Evolutionary conservation across 768 basidiomycete genomes (phyloP), one percentile per base, ranked within the genome.

Genomic region (Boletus bicolor): DNA sequence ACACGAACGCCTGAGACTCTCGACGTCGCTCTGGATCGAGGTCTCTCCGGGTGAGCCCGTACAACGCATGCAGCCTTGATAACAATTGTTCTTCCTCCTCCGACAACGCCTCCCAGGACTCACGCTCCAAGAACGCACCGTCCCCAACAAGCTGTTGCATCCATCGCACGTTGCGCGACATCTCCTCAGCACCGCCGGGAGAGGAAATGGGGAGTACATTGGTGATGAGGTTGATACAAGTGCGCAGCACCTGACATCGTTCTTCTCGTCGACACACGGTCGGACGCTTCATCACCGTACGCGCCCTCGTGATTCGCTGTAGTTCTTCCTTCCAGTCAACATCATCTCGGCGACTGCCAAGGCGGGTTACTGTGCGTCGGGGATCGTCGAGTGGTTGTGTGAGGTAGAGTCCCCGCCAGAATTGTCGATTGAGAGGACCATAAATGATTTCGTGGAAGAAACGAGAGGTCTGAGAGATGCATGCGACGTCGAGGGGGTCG

Each of bases 341-440:
- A 34, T 60, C 65, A 4, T 56, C 49, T 6, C 63, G 68, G 60
- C 19, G 57, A 28, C 19, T 43, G 19, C 71, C 75, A 56, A 61
- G 68, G 11, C 71, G 69, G 3, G 75, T 76, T 6, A 81, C 62
- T 44, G 83, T 79, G n/a, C 51, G 49, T 9, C 83, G 73, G 1
- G 83, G 86, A 61, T 90, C 86, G 55, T 90, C 89, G 53, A 87
- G 76, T 0, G 79, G 76, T 53, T 83, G 79, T 0, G 70, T 61
- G 42, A 91, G 82, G 68, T 89, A 91, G 6, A 90, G 74, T 9
- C 69, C 71, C 8, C 85, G 78, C 89, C 89, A 91, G 37, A 88
- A 70, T 30, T 57, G 67, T 6, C 55, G 58, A 35, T 53, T 36
- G 46, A 80, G 73, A 58, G 80, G 75, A 9, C 70, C 69, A 60